Evolutionary conservation across 2,329 filamentous ascomycete genomes (phyloP).

Genomic region (Sporothrix humicola): DNA sequence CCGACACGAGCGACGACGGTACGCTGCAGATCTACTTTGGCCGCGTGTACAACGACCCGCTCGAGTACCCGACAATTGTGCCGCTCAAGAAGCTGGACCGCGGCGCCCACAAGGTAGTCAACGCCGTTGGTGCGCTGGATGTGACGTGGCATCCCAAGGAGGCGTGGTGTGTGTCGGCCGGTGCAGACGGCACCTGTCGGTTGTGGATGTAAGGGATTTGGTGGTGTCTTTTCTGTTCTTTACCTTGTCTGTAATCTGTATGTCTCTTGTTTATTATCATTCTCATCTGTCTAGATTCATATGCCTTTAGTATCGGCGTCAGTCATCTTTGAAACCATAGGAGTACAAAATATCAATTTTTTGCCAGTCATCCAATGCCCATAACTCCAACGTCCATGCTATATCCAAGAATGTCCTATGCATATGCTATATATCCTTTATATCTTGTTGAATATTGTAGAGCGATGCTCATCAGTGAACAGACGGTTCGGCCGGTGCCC

Average conservation of each 20-base stretch:
- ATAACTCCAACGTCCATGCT: too few species aligned
- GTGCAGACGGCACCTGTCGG: conserved; percentile 89
- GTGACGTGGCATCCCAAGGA: conserved; percentile 95
- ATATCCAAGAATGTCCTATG: not conserved
- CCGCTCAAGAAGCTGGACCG: conserved; percentile 85
- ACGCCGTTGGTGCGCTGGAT: conserved; percentile 87
- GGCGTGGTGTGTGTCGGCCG: conserved; percentile 92
- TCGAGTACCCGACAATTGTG: conserved; percentile 96
- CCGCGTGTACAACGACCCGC: conserved; percentile 89
- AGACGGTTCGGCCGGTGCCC: conserved; percentile 2
- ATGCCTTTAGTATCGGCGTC: conserved; percentile 23
- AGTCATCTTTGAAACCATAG: conserved; percentile 21
- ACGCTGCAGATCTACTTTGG: conserved; percentile 96
- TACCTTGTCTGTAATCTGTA: not conserved
- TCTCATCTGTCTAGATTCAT: conserved; percentile 10
- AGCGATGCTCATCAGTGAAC: not conserved
- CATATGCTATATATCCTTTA: too few species aligned
- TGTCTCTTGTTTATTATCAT: not conserved
- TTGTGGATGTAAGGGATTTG: conserved; percentile 72
- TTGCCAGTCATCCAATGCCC: not conserved
- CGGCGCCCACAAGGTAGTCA: conserved; percentile 80
- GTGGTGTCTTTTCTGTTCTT: conserved; percentile 1
- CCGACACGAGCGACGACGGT: conserved; percentile 93
- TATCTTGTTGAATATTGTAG: not conserved
- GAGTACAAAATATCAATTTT: conserved; percentile 24